phyloP scores from a whole-genome alignment of 805 yeast genomes.

The Schwanniomyces vanrijiae region DNA sequence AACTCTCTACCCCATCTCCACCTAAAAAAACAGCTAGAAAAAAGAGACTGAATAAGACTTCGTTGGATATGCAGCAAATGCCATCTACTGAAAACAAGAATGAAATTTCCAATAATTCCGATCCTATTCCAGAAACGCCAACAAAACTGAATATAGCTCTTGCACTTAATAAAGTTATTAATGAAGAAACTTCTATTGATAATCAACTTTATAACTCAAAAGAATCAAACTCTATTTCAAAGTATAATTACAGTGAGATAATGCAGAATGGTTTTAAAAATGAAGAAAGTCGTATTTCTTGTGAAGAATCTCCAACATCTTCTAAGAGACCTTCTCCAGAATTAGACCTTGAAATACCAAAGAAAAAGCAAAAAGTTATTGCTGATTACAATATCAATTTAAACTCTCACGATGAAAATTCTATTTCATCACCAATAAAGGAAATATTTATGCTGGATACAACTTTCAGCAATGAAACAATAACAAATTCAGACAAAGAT shows the following conservation, averaged over 20 bases:
- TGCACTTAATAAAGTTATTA: neutral
- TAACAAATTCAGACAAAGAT: neutral
- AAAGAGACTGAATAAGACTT: neutral
- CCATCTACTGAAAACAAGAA: neutral
- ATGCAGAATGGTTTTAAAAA: conserved; percentile 1
- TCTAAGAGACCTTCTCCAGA: neutral
- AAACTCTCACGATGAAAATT: neutral
- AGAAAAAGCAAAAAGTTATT: neutral
- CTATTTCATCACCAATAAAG: neutral
- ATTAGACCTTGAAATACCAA: neutral
- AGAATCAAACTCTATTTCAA: neutral
- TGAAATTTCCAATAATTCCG: neutral
- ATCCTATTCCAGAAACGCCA: neutral
- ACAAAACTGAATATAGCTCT: neutral
- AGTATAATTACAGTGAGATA: conserved; percentile 1
- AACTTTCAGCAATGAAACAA: neutral
- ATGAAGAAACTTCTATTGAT: neutral
- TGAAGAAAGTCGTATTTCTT: conserved; percentile 2
- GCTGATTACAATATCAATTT: neutral
- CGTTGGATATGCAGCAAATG: neutral
- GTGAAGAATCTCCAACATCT: neutral
- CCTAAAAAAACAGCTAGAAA: conserved; percentile 6
- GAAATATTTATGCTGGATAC: neutral
- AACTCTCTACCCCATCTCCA: conserved; percentile 13
- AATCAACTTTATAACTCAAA: neutral